Conservation (phyloP, 805 yeast genomes). For the Metschnikowia kunwiensis region DNA sequence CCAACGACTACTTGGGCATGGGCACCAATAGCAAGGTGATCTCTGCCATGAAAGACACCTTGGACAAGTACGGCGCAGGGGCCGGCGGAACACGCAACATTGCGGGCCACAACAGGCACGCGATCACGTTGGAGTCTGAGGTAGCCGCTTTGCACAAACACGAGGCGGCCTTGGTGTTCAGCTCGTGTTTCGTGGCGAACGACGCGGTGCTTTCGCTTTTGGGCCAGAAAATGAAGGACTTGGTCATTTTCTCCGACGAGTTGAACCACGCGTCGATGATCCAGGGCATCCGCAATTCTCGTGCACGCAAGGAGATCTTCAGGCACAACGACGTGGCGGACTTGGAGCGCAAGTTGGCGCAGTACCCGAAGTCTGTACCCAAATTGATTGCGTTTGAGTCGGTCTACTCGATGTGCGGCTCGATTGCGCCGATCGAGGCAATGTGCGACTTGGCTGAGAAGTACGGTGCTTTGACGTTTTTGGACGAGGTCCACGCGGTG, state of each 20-base stretch:
- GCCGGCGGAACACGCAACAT: constrained; percentile 99
- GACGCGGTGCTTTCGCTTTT: constrained; percentile 89
- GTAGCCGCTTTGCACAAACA: constrained; percentile 89
- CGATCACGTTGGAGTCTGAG: constrained; percentile 83
- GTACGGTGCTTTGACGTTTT: constrained; percentile 93
- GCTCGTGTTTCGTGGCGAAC: constrained; percentile 95
- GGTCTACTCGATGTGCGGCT: constrained; percentile 98
- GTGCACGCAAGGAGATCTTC: constrained; percentile 83
- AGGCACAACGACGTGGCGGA: constrained; percentile 86
- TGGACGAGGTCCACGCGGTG: constrained; percentile 98
- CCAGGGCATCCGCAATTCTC: constrained; percentile 88
- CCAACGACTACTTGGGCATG: constrained; percentile 96
- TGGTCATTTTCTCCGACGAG: constrained; percentile 90
- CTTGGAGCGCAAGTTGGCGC: constrained; percentile 72
- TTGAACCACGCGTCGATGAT: constrained; percentile 98
- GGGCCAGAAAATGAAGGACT: constrained; percentile 85
- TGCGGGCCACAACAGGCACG: constrained; percentile 93
- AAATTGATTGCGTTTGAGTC: constrained; percentile 96
- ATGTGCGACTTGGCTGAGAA: constrained; percentile 96
- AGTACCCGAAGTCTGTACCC: constrained; percentile 83
- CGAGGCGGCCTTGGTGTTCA: constrained; percentile 91
- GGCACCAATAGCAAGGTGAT: constrained; percentile 75
- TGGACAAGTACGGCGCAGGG: constrained; percentile 93
- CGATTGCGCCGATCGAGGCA: constrained; percentile 87
- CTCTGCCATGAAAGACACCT: constrained; percentile 70